These are phyloP conservation scores for Acorus calamus DNA, from an alignment of 106 monocot genomes.

Conservation along the genomic window DNA sequence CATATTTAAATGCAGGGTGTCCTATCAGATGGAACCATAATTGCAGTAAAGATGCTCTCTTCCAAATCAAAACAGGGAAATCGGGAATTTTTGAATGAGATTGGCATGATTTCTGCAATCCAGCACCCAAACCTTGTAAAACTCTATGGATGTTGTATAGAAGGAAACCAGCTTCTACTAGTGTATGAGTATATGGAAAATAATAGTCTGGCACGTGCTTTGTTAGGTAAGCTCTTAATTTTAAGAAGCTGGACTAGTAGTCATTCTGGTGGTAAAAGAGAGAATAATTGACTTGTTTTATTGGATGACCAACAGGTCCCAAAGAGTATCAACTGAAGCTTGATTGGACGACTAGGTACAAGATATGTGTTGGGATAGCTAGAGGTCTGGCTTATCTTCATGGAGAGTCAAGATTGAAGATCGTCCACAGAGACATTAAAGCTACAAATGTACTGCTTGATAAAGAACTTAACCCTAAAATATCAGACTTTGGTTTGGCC, in stretches of 20 bases:
- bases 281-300: too few species aligned
- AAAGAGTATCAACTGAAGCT: not conserved
- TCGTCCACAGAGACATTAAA: constrained; percentile 3
- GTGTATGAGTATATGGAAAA: too few species aligned
- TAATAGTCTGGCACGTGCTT: not conserved
- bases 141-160: not conserved
- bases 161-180: not conserved
- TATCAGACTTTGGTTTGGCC: too few species aligned
- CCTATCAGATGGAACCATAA: constrained; percentile 1
- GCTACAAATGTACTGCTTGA: constrained; percentile 3
- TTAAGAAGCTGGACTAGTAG: too few species aligned
- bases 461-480: too few species aligned
- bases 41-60: not conserved
- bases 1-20: not conserved
- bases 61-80: too few species aligned
- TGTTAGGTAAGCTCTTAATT: not conserved
- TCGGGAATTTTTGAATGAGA: too few species aligned
- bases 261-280: too few species aligned
- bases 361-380: constrained; percentile 2
- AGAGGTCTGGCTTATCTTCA: constrained; percentile 5
- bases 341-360: not conserved
- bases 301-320: not conserved
- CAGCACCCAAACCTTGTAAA: not conserved
- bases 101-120: not conserved
- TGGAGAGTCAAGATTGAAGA: not conserved